Evolutionary conservation across 2,329 filamentous ascomycete species (phyloP).

Genomic region (Ascochyta viciae-villosae): DNA sequence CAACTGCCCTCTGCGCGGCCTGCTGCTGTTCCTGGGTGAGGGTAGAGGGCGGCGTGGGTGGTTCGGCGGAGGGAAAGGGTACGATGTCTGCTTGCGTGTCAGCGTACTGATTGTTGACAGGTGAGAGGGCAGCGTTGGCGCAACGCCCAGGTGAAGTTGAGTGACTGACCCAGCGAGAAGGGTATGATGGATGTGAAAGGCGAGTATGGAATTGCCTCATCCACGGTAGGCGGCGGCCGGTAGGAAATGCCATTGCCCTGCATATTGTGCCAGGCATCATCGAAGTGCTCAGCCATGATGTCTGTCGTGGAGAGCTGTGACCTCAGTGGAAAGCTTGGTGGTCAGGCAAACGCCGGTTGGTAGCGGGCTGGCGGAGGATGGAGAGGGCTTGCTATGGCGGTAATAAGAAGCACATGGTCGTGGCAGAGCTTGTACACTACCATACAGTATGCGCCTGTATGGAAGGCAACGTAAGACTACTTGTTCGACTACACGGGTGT

Average conservation of each 20-base stretch:
- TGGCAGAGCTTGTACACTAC: slow-evolving; percentile 13
- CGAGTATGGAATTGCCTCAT: slow-evolving; percentile 81
- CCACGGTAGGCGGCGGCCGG: slow-evolving; percentile 61
- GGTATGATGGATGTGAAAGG: slow-evolving; percentile 82
- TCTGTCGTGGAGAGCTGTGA: background rate
- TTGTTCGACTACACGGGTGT: slow-evolving; percentile 2
- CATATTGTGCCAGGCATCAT: slow-evolving; percentile 41
- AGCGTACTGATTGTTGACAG: slow-evolving; percentile 16
- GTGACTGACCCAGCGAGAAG: slow-evolving; percentile 72
- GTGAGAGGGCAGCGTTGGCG: slow-evolving; percentile 27
- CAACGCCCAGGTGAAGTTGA: slow-evolving; percentile 25
- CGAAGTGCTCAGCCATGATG: slow-evolving; percentile 35
- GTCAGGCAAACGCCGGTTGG: slow-evolving; percentile 4
- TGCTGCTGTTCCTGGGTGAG: slow-evolving; percentile 55
- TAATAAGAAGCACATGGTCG: slow-evolving; percentile 23
- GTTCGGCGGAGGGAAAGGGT: slow-evolving; percentile 53
- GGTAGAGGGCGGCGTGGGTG: slow-evolving; percentile 48
- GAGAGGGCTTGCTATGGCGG: slow-evolving; percentile 18
- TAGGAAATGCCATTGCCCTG: slow-evolving; percentile 45
- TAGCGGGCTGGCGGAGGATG: background rate
- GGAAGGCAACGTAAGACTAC: slow-evolving; percentile 2
- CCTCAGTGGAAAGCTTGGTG: slow-evolving; percentile 5
- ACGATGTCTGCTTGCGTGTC: slow-evolving; percentile 52
- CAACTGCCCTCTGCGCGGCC: slow-evolving; percentile 62
- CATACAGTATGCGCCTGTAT: slow-evolving; percentile 11